phyloP scores from a whole-genome alignment of 345 rosid species.

The Aquilaria malaccensis region DNA sequence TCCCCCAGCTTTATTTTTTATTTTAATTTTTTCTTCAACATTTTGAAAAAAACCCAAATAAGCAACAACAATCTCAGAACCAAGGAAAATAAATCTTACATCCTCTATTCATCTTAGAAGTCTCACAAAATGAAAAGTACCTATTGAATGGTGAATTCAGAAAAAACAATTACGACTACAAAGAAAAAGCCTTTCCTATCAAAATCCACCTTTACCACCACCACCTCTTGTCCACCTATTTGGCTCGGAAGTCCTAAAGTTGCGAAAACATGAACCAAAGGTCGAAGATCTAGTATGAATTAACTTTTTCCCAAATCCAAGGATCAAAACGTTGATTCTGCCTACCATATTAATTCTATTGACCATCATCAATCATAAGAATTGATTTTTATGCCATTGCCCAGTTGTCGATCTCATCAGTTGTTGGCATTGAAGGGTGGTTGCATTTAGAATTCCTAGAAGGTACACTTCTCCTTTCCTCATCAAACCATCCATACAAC shows the following conservation, averaged over 20 bases:
- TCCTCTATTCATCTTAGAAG: too few species aligned
- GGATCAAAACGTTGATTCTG: conserved; percentile 60
- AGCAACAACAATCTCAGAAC: too few species aligned
- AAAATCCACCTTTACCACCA: conserved; percentile 25
- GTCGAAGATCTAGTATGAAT: conserved; percentile 41
- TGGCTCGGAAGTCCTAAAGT: conserved; percentile 35
- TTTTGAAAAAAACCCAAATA: too few species aligned
- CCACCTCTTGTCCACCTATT: conserved; percentile 68
- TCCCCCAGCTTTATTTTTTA: too few species aligned
- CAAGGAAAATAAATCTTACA: too few species aligned
- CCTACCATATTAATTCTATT: conserved; percentile 50
- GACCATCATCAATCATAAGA: conserved; percentile 45
- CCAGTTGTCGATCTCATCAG: conserved; percentile 85
- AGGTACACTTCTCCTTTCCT: conserved; percentile 56
- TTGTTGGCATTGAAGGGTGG: conserved; percentile 55
- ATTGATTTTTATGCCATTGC: conserved; percentile 50
- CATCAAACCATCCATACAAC: conserved; percentile 67
- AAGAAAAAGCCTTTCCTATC: conserved; percentile 42
- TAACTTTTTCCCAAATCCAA: conserved; percentile 65
- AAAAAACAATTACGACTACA: too few species aligned
- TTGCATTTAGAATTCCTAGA: conserved; percentile 79
- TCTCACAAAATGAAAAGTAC: too few species aligned
- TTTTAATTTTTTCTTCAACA: too few species aligned
- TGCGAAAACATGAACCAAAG: conserved; percentile 59
- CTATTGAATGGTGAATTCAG: too few species aligned